A percentile compares a stretch with the other conserved stretches of the same genome.
These are phyloP conservation scores for Fistulifera solaris DNA, from an alignment of 108 stramenopile genomes.

Conservation along the genomic window DNA sequence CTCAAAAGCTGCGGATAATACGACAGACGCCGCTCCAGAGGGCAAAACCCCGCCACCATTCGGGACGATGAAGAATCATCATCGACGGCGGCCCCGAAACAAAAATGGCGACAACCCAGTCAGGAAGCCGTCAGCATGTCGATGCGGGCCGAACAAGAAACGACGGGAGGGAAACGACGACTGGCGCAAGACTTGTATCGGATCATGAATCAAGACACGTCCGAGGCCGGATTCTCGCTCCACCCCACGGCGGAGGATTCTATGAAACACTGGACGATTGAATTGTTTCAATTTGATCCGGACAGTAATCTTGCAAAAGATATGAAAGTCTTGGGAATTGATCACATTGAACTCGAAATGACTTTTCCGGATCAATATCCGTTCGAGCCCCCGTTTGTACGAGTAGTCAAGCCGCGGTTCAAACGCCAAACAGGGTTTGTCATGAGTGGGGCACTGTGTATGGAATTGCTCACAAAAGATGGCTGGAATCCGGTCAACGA, in stretches of 20 bases:
- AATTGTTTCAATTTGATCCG: slow-evolving; percentile 79
- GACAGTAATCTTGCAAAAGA: slow-evolving; percentile 77
- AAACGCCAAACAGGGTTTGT: slow-evolving; percentile 89
- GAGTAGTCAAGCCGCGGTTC: slow-evolving; percentile 81
- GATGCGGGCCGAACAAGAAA: slow-evolving; percentile 73
- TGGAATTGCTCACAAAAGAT: slow-evolving; percentile 88
- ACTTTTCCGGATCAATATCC: slow-evolving; percentile 89
- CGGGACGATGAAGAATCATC: slow-evolving; percentile 18
- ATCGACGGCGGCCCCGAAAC: slow-evolving; percentile 5
- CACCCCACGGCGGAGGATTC: slow-evolving; percentile 62
- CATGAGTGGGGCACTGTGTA: slow-evolving; percentile 89
- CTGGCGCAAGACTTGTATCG: slow-evolving; percentile 77
- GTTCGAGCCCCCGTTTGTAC: slow-evolving; percentile 86
- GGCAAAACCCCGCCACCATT: slow-evolving; percentile 26
- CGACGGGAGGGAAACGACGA: slow-evolving; percentile 69
- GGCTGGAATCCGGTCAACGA: slow-evolving; percentile 93
- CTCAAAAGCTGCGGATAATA: too few relatives aligned
- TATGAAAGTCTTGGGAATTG: slow-evolving; percentile 55
- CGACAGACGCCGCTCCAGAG: too few relatives aligned
- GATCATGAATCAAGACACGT: slow-evolving; percentile 80
- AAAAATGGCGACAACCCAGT: slow-evolving; percentile 70
- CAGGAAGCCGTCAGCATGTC: slow-evolving; percentile 70
- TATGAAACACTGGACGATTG: slow-evolving; percentile 84
- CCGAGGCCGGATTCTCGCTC: slow-evolving; percentile 75
- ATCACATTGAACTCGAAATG: slow-evolving; percentile 86